phyloP scores from a whole-genome alignment of 345 rosid species.

The Salix purpurea region DNA sequence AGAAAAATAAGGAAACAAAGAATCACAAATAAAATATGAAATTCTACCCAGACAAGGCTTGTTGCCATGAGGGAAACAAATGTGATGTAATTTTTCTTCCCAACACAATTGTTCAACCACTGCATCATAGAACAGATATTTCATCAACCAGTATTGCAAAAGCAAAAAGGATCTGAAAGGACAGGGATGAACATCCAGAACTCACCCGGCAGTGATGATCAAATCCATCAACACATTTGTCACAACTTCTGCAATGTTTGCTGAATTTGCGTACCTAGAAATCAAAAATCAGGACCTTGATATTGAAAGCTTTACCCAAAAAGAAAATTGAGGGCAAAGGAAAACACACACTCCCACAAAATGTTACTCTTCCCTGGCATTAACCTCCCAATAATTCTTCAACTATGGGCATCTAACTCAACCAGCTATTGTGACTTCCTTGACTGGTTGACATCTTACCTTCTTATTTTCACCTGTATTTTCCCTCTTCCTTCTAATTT shows the following conservation, averaged over 20 bases:
- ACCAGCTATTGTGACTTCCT: not conserved
- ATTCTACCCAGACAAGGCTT: slow-evolving; percentile 82
- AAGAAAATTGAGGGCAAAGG: not conserved
- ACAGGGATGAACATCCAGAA: slow-evolving; percentile 4
- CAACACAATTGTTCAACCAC: slow-evolving; percentile 98
- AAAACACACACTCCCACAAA: not conserved
- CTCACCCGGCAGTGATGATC: slow-evolving; percentile 97
- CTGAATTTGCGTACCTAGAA: slow-evolving; percentile 78
- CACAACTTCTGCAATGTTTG: slow-evolving; percentile 96
- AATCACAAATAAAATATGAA: not conserved
- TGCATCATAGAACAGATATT: slow-evolving; percentile 31
- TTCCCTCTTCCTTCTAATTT: not conserved
- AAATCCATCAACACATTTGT: slow-evolving; percentile 93
- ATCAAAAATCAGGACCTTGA: not conserved
- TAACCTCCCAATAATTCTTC: not conserved
- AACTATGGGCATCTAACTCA: not conserved
- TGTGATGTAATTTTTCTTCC: slow-evolving; percentile 78
- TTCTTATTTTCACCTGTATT: not conserved
- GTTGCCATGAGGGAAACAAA: slow-evolving; percentile 87
- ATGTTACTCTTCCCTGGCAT: not conserved
- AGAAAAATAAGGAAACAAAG: not conserved
- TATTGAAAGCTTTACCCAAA: not conserved
- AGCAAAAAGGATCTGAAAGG: not conserved
- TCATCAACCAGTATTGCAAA: not conserved
- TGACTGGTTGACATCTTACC: not conserved